Conservation (phyloP, 1,284 basidiomycete genomes). For the Heterobasidion parviporum region DNA sequence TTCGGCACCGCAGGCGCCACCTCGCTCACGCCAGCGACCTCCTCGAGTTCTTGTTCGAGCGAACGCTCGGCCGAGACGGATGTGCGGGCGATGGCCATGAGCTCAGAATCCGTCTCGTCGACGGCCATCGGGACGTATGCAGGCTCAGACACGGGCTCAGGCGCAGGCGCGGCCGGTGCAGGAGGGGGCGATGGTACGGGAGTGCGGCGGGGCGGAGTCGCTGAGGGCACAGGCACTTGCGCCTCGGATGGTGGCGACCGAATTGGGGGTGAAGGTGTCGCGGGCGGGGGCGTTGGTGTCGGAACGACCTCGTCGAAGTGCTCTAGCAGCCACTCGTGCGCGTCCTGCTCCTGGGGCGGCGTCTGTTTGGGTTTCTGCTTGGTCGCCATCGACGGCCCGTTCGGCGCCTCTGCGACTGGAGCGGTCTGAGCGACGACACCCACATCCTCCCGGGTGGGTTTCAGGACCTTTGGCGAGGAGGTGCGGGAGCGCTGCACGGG, state of each 20-base stretch:
- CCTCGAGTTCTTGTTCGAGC: constrained; percentile 39
- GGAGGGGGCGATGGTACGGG: neutral
- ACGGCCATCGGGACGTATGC: neutral
- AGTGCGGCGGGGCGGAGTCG: neutral
- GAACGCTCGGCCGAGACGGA: constrained; percentile 8
- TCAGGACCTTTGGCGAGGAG: no score
- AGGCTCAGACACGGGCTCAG: neutral
- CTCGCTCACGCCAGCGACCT: constrained; percentile 7
- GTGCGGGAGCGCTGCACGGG: no score
- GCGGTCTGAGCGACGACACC: neutral
- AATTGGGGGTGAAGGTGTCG: neutral
- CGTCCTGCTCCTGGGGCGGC: neutral
- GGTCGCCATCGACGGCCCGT: neutral
- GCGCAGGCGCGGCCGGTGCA: neutral
- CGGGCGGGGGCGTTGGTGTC: no score
- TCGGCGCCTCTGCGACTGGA: neutral
- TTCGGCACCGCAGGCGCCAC: neutral
- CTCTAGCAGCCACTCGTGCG: neutral
- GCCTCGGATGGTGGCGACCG: neutral
- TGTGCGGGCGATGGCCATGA: no score
- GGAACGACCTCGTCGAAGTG: neutral
- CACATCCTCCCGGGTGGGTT: no score
- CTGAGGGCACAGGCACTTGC: neutral
- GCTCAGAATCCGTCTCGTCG: neutral
- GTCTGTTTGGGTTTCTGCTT: neutral